Percentiles rank a stretch among this genome's conserved stretches.
phyloP scores from a whole-genome alignment of 2,329 filamentous ascomycete genomes.

The Mariannaea sp. region DNA sequence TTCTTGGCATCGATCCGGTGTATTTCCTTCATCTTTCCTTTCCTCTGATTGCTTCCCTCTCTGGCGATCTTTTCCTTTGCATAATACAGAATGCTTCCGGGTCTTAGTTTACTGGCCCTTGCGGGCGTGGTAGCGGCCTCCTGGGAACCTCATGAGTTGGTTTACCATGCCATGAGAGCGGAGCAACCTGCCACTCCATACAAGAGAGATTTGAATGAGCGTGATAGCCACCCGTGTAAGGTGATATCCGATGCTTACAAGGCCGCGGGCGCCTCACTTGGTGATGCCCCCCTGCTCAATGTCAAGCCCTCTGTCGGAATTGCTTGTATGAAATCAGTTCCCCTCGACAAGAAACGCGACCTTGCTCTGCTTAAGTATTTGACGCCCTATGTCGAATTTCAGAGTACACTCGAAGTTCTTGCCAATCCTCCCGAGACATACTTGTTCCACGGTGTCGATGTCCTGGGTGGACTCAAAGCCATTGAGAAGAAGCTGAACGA shows the following conservation, averaged over 20 bases:
- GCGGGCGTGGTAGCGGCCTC: constrained; percentile 24
- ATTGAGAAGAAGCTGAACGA: constrained; percentile 13
- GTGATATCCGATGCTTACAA: constrained; percentile 25
- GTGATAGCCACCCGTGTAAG: constrained; percentile 27
- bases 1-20: not conserved
- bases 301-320: constrained; percentile 29
- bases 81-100: constrained; percentile 24
- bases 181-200: constrained; percentile 24
- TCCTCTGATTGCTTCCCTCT: not conserved
- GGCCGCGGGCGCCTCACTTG: constrained; percentile 14
- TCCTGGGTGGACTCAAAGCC: constrained; percentile 11
- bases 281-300: constrained; percentile 13
- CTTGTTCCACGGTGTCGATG: constrained; percentile 9
- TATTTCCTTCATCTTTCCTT: not conserved
- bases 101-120: constrained; percentile 28
- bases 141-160: constrained; percentile 31
- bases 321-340: constrained; percentile 34
- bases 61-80: not conserved
- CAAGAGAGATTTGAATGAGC: constrained; percentile 23
- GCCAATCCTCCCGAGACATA: constrained; percentile 18
- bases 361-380: constrained; percentile 31
- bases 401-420: constrained; percentile 23
- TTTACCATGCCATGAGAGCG: constrained; percentile 23
- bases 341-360: constrained; percentile 31
- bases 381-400: constrained; percentile 18